These are phyloP conservation scores for Cokeromyces recurvatus DNA, from an alignment of 371 early-diverging fungal genomes.

Conservation along the genomic window DNA sequence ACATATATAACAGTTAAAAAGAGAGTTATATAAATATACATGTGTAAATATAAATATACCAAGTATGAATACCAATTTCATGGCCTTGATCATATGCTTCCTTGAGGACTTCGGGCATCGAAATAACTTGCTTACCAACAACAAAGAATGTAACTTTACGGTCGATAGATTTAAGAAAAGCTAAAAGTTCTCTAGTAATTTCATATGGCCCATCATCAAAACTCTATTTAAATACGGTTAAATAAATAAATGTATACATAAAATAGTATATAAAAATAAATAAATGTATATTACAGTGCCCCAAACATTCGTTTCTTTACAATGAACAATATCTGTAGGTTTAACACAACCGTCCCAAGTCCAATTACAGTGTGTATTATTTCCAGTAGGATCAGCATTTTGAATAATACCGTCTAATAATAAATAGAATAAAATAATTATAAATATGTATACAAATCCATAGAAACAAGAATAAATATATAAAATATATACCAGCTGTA, in stretches of 20 bases:
- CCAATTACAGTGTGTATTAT: constrained; percentile 50
- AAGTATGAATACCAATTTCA: constrained; percentile 54
- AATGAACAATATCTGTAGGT: constrained; percentile 46
- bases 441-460: no score
- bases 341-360: constrained; percentile 47
- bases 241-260: background rate
- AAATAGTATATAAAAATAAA: background rate
- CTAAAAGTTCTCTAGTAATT: constrained; percentile 26
- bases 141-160: constrained; percentile 51
- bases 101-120: constrained; percentile 36
- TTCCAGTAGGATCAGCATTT: constrained; percentile 22
- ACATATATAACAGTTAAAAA: background rate
- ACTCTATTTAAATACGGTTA: constrained; percentile 24
- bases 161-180: constrained; percentile 25
- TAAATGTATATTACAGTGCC: constrained; percentile 30
- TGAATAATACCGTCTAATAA: constrained; percentile 18
- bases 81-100: constrained; percentile 42
- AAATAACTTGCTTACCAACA: constrained; percentile 43
- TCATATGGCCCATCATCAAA: constrained; percentile 39
- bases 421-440: background rate
- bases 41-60: constrained; percentile 21
- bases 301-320: constrained; percentile 41
- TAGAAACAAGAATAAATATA: background rate
- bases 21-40: no score
- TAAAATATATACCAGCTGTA: constrained; percentile 12